Percentiles rank a stretch among this genome's conserved stretches.
These are phyloP conservation scores for Solanum hybrid DNA, from an alignment of 305 asterid species.

Conservation along the genomic window DNA sequence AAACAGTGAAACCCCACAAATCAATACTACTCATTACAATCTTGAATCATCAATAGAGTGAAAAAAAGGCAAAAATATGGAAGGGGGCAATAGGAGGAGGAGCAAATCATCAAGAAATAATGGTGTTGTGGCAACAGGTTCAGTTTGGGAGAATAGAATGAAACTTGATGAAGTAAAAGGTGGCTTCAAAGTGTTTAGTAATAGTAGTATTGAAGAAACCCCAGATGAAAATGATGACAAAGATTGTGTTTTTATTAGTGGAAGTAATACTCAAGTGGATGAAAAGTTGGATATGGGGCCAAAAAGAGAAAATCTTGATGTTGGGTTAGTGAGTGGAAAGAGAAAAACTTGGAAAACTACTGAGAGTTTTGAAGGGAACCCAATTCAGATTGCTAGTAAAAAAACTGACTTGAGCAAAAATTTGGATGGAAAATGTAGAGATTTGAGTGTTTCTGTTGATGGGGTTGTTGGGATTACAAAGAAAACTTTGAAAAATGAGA, in stretches of 20 bases:
- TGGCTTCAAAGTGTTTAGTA: slow-evolving; percentile 50
- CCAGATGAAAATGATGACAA: slow-evolving; percentile 14
- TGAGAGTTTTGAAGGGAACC: slow-evolving; percentile 40
- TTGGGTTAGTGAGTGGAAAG: slow-evolving; percentile 28
- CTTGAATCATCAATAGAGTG: not conserved
- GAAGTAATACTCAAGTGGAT: slow-evolving; percentile 17
- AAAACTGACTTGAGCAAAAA: slow-evolving; percentile 31
- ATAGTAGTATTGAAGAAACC: not conserved
- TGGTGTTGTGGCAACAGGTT: slow-evolving; percentile 38
- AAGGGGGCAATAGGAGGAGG: slow-evolving; percentile 33
- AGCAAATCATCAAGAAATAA: slow-evolving; percentile 31
- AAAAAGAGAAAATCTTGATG: slow-evolving; percentile 35
- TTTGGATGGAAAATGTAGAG: not conserved
- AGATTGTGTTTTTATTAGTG: not conserved
- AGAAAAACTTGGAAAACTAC: slow-evolving; percentile 73
- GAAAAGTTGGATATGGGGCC: slow-evolving; percentile 19
- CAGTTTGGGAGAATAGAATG: slow-evolving; percentile 85
- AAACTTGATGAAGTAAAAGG: slow-evolving; percentile 61
- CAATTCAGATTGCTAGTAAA: slow-evolving; percentile 46
- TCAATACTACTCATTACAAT: not conserved
- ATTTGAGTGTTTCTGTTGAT: slow-evolving; percentile 8
- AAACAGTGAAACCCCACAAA: not conserved
- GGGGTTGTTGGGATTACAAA: not conserved
- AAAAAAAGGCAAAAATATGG: slow-evolving; percentile 14
- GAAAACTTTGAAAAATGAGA: slow-evolving; percentile 62